These are phyloP conservation scores for Papiliotrema terrestris DNA, from an alignment of 1,284 basidiomycete genomes.

Conservation along the genomic window DNA sequence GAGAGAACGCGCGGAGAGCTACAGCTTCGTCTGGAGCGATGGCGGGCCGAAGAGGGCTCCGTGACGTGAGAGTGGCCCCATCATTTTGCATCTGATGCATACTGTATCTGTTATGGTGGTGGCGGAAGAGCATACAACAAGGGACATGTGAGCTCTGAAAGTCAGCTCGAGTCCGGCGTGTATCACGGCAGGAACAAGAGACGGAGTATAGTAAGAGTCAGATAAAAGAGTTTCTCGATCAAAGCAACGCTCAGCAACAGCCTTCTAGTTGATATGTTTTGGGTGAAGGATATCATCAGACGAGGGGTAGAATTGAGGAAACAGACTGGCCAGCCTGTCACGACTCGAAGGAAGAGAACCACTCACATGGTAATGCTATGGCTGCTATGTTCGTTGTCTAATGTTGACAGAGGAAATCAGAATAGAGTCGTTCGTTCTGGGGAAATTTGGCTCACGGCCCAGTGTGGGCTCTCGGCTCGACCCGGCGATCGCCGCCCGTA, in stretches of 20 bases:
- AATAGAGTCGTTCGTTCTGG: too few species aligned
- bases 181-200: neutral
- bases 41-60: constrained; percentile 2
- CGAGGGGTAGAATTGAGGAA: too few species aligned
- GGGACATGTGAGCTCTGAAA: neutral
- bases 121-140: neutral
- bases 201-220: neutral
- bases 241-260: constrained; percentile 13
- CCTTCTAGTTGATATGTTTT: constrained; percentile 13
- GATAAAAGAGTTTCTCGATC: constrained; percentile 5
- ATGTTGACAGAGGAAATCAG: too few species aligned
- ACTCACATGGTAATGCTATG: too few species aligned
- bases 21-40: constrained; percentile 23
- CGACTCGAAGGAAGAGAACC: too few species aligned
- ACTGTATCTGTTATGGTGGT: neutral
- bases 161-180: neutral
- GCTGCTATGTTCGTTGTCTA: too few species aligned
- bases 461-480: too few species aligned
- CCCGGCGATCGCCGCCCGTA: too few species aligned
- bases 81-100: neutral
- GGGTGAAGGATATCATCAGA: neutral
- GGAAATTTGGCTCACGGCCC: too few species aligned
- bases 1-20: constrained; percentile 26
- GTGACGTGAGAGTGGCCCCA: neutral
- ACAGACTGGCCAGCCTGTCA: too few species aligned